Base-by-base conservation (phyloP, 1,284 basidiomycete species). In the Trametes hirsuta region DNA sequence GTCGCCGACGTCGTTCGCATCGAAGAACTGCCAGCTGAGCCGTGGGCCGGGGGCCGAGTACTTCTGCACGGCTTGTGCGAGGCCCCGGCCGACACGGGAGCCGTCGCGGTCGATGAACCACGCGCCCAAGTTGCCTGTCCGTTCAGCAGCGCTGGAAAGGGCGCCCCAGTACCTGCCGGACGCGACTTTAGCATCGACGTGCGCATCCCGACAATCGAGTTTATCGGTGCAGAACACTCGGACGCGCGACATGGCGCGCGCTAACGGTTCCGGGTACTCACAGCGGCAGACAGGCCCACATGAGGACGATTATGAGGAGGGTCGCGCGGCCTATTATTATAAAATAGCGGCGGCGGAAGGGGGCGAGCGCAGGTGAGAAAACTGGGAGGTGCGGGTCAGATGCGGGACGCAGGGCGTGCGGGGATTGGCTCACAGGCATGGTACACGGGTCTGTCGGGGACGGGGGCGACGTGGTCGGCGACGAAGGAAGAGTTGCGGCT, bases 41-140 rank as follows among this genome's bases (percentile, higher is more conserved):
- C 69, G 69, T 8, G 63, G 65, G 3, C 71, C 74, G 1, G 69
- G 65, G 0, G 63, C 51, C 2, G 71, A 67, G 41, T 69, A 72
- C 46, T 69, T 71, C 34, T 62, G 52, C 14, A 75, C 66, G 12
- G 71, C 69, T 4, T 62, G 53, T 39, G 66, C 66, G 15, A 83
- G 63, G 0, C 69, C 68, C 18, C 70, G 61, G 5, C 81, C 81
- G 39, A 83, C 69, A 3, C 69, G 69, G 0, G 73, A 74, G 21
- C 74, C 75, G 64, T 82, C 81, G 37, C 77, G 74, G 68, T 82
- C 76, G 56, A 82, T 74, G 49, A 81, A 74, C 65, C 77, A 76
- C 0, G 78, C 75, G 8, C 74, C 74, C 21, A 82, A 72, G 48
- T 76, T 76, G 50, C 76, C 69, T 3, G 76, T 77, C 64, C 73